Base-by-base conservation (phyloP, 129 eudicot genomes). In the Deinandra increscens region DNA sequence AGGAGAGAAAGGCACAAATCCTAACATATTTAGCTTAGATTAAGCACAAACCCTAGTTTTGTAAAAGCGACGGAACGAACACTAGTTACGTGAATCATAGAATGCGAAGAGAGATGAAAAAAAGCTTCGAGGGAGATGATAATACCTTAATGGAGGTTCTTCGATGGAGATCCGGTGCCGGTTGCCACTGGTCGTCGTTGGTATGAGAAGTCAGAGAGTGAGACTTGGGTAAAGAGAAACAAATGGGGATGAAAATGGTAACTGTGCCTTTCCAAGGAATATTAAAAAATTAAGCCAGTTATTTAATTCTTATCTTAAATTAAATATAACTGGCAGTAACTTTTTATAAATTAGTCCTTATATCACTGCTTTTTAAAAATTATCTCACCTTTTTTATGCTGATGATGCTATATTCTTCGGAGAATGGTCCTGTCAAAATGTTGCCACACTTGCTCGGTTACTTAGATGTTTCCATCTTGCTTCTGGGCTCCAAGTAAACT, bases 161-260 rank as follows among this genome's bases (percentile, higher is more conserved):
- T 17, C 20, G 55, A 69, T 23, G 76, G 81, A 69, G 81, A 77
- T 77, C 81, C 81, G 76, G 65, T 69, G 80, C 23, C 51, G 51
- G 75, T 55, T 53, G 48, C 67, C 56, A 29, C 33, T 76, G 80
- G 80, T 60, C 64, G 75, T 46, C 65, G 75, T 18, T 51, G 39
- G 72, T 22, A 19, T 18, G 53, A 39, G 60, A 69, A 75, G 81
- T 76, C 81, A 76, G 80, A 69, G 53, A 6, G 64, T 50, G 81
- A 60, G 75, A 76, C 58, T 69, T 60, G 53, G 70, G 54, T 60
- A 36, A 51, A 51, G 44, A 39, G 49, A 12, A 43, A 3, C 43
- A 67, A 11, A 69, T 75, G 75, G 56, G 19, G 22, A 44, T 53
- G 37, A 31, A 74, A 50, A 11, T 63, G 53, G 31, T 56, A 71